Conservation (phyloP, 192 early-diverging fungal genomes). For the Rhizophagus clarus region DNA sequence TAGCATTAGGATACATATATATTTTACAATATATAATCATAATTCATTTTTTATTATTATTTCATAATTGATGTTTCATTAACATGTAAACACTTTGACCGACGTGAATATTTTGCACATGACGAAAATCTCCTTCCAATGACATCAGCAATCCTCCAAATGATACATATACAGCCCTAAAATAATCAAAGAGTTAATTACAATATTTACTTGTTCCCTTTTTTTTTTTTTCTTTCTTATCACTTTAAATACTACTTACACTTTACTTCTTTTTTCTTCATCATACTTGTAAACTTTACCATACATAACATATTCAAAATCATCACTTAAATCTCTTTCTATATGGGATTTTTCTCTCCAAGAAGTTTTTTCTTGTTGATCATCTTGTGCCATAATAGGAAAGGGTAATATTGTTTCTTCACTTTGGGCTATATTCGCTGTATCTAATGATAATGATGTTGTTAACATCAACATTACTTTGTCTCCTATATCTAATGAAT, state of each 20-base stretch:
- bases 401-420: conserved; percentile 44
- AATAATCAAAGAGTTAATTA: background rate
- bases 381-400: conserved; percentile 40
- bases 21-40: no score
- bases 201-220: background rate
- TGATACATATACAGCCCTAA: conserved; percentile 83
- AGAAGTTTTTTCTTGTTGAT: conserved; percentile 50
- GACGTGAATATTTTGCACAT: conserved; percentile 78
- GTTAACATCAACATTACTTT: conserved; percentile 85
- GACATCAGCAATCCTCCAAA: conserved; percentile 93
- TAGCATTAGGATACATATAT: no score
- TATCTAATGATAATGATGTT: conserved; percentile 69
- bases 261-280: conserved; percentile 70
- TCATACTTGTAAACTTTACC: conserved; percentile 97
- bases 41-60: no score
- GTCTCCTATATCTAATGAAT: conserved; percentile 82
- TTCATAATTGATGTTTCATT: conserved; percentile 1
- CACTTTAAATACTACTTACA: conserved; percentile 54
- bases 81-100: conserved; percentile 93
- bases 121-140: conserved; percentile 81
- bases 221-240: no score
- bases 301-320: conserved; percentile 99
- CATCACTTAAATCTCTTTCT: conserved; percentile 82
- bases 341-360: conserved; percentile 71
- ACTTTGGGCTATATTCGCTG: conserved; percentile 41